These are phyloP conservation scores for Populus hybrid DNA, from an alignment of 441 rosid species.

Conservation along the genomic window DNA sequence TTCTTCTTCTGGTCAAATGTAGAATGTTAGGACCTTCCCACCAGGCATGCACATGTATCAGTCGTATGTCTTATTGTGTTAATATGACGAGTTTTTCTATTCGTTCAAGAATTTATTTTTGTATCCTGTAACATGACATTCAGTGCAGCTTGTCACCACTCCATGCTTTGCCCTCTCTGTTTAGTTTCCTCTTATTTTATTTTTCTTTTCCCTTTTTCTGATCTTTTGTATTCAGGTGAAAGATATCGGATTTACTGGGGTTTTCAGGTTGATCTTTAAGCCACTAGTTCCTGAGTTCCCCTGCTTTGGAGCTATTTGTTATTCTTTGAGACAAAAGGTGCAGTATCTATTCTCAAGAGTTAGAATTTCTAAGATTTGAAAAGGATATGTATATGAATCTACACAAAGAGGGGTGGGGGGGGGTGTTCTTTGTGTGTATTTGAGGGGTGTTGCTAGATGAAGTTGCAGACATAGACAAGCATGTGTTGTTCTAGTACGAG, in stretches of 20 bases:
- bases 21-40: neutral
- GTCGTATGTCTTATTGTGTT: neutral
- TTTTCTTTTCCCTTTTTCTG: neutral
- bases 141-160: neutral
- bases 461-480: neutral
- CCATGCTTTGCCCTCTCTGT: neutral
- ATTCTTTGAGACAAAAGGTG: conserved; percentile 81
- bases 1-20: neutral
- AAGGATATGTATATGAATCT: neutral
- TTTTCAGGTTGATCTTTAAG: conserved; percentile 87
- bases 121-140: neutral
- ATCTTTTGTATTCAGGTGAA: conserved; percentile 53
- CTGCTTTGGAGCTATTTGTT: conserved; percentile 86
- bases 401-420: neutral
- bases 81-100: no score
- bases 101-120: no score
- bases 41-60: neutral
- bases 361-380: neutral
- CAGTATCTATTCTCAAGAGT: neutral
- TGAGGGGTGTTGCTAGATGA: neutral
- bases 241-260: conserved; percentile 86
- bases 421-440: neutral
- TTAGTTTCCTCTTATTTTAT: neutral
- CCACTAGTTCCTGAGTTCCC: conserved; percentile 83
- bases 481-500: neutral